A percentile compares a stretch with the other conserved stretches of the same genome.
Evolutionary conservation across 2,329 filamentous ascomycete genomes (phyloP).

Genomic region (Pyrenochaeta sp.): DNA sequence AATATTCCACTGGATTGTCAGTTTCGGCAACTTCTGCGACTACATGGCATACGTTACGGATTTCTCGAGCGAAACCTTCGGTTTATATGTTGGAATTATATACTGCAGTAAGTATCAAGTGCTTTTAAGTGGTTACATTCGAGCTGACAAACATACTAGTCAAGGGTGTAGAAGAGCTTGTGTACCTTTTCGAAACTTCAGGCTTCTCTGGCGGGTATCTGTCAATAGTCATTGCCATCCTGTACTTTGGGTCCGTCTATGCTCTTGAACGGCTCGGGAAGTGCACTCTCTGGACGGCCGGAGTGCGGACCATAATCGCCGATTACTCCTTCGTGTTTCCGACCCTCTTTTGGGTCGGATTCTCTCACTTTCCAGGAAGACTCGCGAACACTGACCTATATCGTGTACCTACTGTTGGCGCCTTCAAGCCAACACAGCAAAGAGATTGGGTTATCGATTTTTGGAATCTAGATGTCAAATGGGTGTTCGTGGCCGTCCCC

Average conservation of each 20-base stretch:
- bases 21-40: slow-evolving; percentile 61
- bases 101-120: slow-evolving; percentile 58
- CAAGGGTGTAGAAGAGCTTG: slow-evolving; percentile 64
- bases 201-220: slow-evolving; percentile 56
- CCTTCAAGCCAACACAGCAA: slow-evolving; percentile 57
- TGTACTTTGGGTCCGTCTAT: slow-evolving; percentile 61
- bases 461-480: slow-evolving; percentile 60
- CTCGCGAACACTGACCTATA: slow-evolving; percentile 52
- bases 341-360: slow-evolving; percentile 63
- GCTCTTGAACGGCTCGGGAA: slow-evolving; percentile 58
- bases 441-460: slow-evolving; percentile 61
- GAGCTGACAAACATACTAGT: slow-evolving; percentile 45
- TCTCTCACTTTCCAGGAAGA: slow-evolving; percentile 59
- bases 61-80: slow-evolving; percentile 62
- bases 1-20: slow-evolving; percentile 64
- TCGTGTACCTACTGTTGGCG: slow-evolving; percentile 52
- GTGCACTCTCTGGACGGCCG: slow-evolving; percentile 55
- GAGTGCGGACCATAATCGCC: slow-evolving; percentile 56
- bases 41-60: slow-evolving; percentile 67
- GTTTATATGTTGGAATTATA: slow-evolving; percentile 64
- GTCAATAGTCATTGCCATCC: slow-evolving; percentile 58
- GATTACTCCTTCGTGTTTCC: slow-evolving; percentile 60
- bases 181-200: slow-evolving; percentile 57
- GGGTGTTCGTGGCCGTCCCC: slow-evolving; percentile 62
- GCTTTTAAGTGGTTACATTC: no score